phyloP scores from a whole-genome alignment of 2,329 filamentous ascomycete genomes.

The Pleomassaria siparia region DNA sequence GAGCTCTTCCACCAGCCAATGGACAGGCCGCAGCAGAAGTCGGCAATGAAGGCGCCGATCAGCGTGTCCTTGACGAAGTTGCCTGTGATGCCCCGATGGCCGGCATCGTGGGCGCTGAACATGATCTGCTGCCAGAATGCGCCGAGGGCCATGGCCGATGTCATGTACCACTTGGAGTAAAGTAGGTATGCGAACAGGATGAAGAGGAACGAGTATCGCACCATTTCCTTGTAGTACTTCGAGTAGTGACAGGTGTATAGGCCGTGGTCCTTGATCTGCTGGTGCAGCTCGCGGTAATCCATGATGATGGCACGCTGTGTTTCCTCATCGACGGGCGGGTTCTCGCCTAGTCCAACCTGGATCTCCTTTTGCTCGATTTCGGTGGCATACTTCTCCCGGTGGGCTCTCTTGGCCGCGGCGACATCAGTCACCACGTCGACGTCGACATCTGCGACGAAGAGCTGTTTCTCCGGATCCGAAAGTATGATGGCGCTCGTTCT shows the following conservation, averaged over 20 bases:
- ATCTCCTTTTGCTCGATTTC: slow-evolving; percentile 42
- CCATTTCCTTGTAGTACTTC: slow-evolving; percentile 60
- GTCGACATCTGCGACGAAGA: slow-evolving; percentile 14
- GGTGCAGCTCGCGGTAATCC: slow-evolving; percentile 60
- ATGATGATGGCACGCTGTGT: slow-evolving; percentile 58
- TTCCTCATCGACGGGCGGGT: slow-evolving; percentile 56
- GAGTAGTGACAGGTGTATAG: slow-evolving; percentile 61
- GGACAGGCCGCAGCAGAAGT: slow-evolving; percentile 66
- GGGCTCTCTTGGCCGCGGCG: slow-evolving; percentile 18
- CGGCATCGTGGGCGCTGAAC: slow-evolving; percentile 68
- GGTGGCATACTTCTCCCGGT: slow-evolving; percentile 35
- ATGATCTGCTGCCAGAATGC: slow-evolving; percentile 70
- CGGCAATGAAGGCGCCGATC: slow-evolving; percentile 64
- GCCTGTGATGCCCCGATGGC: slow-evolving; percentile 63
- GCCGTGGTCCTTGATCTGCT: slow-evolving; percentile 56
- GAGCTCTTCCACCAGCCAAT: slow-evolving; percentile 72
- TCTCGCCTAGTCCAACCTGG: slow-evolving; percentile 35
- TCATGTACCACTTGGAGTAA: slow-evolving; percentile 56
- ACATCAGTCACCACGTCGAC: slow-evolving; percentile 5
- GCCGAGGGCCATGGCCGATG: slow-evolving; percentile 61
- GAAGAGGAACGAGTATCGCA: slow-evolving; percentile 59
- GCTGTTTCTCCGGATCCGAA: slow-evolving; percentile 26
- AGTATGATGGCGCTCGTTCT: slow-evolving; percentile 12
- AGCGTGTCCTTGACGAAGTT: slow-evolving; percentile 61
- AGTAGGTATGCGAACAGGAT: slow-evolving; percentile 50